These are phyloP conservation scores for Hypomontagnella monticulosa DNA, from an alignment of 495 filamentous ascomycete genomes.

Conservation along the genomic window DNA sequence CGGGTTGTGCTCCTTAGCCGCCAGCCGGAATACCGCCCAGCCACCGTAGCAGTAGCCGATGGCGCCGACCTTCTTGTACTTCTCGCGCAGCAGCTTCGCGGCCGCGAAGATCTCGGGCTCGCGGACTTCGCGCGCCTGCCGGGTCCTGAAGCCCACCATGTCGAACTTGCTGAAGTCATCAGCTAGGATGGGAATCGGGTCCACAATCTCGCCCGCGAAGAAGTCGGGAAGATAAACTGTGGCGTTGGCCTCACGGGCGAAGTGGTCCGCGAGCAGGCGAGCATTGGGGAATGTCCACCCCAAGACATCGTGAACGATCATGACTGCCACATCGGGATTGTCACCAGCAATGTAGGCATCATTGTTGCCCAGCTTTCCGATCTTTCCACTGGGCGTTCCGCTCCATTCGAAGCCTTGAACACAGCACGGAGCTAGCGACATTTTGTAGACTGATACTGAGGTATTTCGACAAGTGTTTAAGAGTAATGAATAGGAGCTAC, in stretches of 20 bases:
- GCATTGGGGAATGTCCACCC: slow-evolving; percentile 68
- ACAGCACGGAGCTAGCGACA: slow-evolving; percentile 48
- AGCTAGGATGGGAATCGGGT: slow-evolving; percentile 42
- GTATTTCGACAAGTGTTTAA: not conserved
- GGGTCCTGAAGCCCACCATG: slow-evolving; percentile 46
- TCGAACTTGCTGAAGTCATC: slow-evolving; percentile 53
- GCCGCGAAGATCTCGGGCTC: slow-evolving; percentile 63
- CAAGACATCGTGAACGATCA: slow-evolving; percentile 66
- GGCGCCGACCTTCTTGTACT: slow-evolving; percentile 59
- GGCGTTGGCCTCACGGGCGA: slow-evolving; percentile 60
- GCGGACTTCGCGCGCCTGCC: slow-evolving; percentile 57
- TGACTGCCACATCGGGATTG: slow-evolving; percentile 57
- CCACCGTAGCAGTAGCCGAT: slow-evolving; percentile 71
- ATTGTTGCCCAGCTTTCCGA: slow-evolving; percentile 48
- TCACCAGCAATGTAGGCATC: slow-evolving; percentile 57
- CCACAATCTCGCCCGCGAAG: slow-evolving; percentile 52
- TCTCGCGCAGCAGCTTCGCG: slow-evolving; percentile 54
- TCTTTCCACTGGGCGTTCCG: slow-evolving; percentile 55
- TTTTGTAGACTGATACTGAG: not conserved
- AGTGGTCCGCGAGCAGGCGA: slow-evolving; percentile 66
- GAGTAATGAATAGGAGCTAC: not conserved
- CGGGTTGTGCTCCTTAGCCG: slow-evolving; percentile 43
- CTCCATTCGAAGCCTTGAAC: slow-evolving; percentile 58
- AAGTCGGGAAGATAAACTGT: slow-evolving; percentile 70
- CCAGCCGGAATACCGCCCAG: slow-evolving; percentile 64